phyloP scores from a whole-genome alignment of 345 rosid species.

The Eucalyptus cladocalyx region DNA sequence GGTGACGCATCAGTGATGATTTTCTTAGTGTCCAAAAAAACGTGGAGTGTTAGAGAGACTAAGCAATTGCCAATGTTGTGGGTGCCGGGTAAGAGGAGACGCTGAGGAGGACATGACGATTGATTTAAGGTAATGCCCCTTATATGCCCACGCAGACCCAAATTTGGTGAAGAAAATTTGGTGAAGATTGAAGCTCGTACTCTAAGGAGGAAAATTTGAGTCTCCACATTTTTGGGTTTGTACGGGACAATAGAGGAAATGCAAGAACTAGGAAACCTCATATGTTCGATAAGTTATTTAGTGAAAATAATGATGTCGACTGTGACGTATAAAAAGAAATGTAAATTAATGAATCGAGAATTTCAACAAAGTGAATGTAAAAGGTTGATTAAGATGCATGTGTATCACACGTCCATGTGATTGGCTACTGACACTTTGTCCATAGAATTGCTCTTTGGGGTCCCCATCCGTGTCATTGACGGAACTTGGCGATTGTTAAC shows the following conservation, averaged over 20 bases:
- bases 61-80: not conserved
- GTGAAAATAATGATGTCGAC: not conserved
- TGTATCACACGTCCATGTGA: not conserved
- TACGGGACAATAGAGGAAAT: not conserved
- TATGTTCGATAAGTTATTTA: not conserved
- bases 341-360: not conserved
- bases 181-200: not conserved
- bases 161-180: not conserved
- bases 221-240: not conserved
- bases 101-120: not conserved
- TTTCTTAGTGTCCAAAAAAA: not conserved
- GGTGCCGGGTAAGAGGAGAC: not conserved
- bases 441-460: not conserved
- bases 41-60: not conserved
- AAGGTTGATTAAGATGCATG: not conserved
- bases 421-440: not conserved
- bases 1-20: not conserved
- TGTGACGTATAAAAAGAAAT: not conserved
- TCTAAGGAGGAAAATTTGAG: not conserved
- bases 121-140: not conserved
- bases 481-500: not conserved
- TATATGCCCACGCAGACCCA: not conserved
- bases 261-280: not conserved
- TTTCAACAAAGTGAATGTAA: not conserved
- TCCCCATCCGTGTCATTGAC: not conserved